These are phyloP conservation scores for Apium graveolens DNA, from an alignment of 129 eudicot genomes.

Conservation along the genomic window DNA sequence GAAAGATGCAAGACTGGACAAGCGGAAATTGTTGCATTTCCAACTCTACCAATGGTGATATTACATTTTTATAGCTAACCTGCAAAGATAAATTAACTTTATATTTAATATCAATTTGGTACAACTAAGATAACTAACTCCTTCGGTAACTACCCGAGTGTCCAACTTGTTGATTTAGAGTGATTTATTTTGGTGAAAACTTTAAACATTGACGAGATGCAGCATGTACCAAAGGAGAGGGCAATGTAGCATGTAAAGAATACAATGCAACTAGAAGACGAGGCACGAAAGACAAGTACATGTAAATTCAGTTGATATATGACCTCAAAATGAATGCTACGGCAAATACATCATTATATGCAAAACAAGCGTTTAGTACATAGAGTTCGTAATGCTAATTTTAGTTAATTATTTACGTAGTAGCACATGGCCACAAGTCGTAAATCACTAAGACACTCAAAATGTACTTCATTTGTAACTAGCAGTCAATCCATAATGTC, in stretches of 20 bases:
- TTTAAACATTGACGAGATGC: not conserved
- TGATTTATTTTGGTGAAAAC: not conserved
- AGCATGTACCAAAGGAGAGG: not conserved
- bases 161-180: not conserved
- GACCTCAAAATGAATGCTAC: not conserved
- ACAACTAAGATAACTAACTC: not conserved
- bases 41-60: conserved; percentile 63
- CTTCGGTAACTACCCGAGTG: not conserved
- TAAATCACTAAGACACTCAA: not conserved
- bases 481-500: not conserved
- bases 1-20: conserved; percentile 83
- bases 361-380: not conserved
- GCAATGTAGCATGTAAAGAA: not conserved
- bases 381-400: not conserved
- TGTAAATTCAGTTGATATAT: not conserved
- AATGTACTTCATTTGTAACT: not conserved
- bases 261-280: not conserved
- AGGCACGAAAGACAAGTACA: not conserved
- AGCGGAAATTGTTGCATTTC: conserved; percentile 78
- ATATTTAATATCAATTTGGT: not conserved
- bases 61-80: conserved; percentile 61
- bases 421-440: not conserved
- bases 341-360: not conserved
- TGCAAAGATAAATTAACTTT: conserved; percentile 14
- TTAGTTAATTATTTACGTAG: not conserved